Percentiles rank a stretch among this genome's conserved stretches.
These are phyloP conservation scores for Stromatinia cepivora DNA, from an alignment of 2,329 filamentous ascomycete species.

Conservation along the genomic window DNA sequence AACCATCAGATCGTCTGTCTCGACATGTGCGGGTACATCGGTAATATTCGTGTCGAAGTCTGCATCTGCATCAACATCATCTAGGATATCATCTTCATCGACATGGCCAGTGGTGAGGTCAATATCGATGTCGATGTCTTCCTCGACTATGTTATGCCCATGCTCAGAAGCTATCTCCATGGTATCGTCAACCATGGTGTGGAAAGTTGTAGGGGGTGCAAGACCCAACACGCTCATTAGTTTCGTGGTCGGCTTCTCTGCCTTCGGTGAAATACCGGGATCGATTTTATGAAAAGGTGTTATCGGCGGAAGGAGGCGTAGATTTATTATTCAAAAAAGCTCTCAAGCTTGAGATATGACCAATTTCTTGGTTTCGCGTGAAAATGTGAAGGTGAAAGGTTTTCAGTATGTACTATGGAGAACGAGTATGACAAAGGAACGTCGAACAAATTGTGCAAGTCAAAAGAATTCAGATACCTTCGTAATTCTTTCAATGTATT, in stretches of 20 bases:
- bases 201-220: slow-evolving; percentile 10
- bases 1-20: slow-evolving; percentile 50
- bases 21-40: slow-evolving; percentile 13
- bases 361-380: slow-evolving; percentile 10
- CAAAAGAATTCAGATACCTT: not conserved
- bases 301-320: not conserved
- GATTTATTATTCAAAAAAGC: not conserved
- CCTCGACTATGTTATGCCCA: slow-evolving; percentile 44
- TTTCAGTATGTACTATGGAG: not conserved
- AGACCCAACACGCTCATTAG: slow-evolving; percentile 21
- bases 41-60: slow-evolving; percentile 36
- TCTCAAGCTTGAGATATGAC: not conserved
- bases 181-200: slow-evolving; percentile 45
- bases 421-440: not conserved
- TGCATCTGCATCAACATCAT: slow-evolving; percentile 47
- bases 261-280: not conserved
- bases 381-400: slow-evolving; percentile 8
- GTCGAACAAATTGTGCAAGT: not conserved
- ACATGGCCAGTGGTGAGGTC: slow-evolving; percentile 48
- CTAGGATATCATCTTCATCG: slow-evolving; percentile 58
- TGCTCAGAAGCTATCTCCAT: slow-evolving; percentile 57
- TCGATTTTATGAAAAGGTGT: not conserved
- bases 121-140: slow-evolving; percentile 61
- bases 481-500: not conserved
- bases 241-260: not conserved